phyloP scores from a whole-genome alignment of 352 stramenopile genomes.

The Globisporangium lucens region DNA sequence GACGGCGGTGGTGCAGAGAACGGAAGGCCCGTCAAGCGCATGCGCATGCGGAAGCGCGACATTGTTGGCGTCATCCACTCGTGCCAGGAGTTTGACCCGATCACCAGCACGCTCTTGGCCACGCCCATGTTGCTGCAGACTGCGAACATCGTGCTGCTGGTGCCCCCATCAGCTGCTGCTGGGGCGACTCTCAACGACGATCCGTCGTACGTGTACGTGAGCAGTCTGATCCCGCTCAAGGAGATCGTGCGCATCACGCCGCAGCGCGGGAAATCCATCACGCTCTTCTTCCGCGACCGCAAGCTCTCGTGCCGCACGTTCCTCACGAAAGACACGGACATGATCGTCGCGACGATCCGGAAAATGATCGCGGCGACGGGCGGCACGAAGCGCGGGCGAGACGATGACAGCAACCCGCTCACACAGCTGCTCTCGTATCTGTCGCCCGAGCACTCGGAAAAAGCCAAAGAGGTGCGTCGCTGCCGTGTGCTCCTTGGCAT shows the following conservation, averaged over 20 bases:
- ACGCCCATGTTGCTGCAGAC: slow-evolving; percentile 67
- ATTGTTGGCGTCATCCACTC: slow-evolving; percentile 65
- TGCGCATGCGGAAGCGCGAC: slow-evolving; percentile 71
- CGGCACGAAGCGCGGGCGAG: slow-evolving; percentile 36
- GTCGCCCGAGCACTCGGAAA: slow-evolving; percentile 65
- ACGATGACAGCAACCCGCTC: slow-evolving; percentile 27
- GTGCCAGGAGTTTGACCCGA: slow-evolving; percentile 63
- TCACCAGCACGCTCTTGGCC: slow-evolving; percentile 50
- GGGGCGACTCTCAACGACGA: slow-evolving; percentile 18
- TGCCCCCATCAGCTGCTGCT: slow-evolving; percentile 12
- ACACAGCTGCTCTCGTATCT: slow-evolving; percentile 66
- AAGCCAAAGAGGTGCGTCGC: slow-evolving; percentile 59
- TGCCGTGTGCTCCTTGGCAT: neutral
- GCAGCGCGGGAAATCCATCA: slow-evolving; percentile 71
- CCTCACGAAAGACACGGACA: slow-evolving; percentile 65
- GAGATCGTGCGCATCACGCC: slow-evolving; percentile 76
- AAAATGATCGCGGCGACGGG: slow-evolving; percentile 53
- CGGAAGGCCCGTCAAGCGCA: slow-evolving; percentile 4
- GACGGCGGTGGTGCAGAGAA: slow-evolving; percentile 8
- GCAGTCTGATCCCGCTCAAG: slow-evolving; percentile 58
- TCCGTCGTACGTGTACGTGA: slow-evolving; percentile 57
- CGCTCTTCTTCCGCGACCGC: slow-evolving; percentile 75
- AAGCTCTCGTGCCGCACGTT: slow-evolving; percentile 63
- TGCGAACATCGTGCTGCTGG: slow-evolving; percentile 59
- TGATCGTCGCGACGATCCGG: slow-evolving; percentile 60